These are phyloP conservation scores for Helianthus tuberosus DNA, from an alignment of 129 eudicot species.

Conservation along the genomic window DNA sequence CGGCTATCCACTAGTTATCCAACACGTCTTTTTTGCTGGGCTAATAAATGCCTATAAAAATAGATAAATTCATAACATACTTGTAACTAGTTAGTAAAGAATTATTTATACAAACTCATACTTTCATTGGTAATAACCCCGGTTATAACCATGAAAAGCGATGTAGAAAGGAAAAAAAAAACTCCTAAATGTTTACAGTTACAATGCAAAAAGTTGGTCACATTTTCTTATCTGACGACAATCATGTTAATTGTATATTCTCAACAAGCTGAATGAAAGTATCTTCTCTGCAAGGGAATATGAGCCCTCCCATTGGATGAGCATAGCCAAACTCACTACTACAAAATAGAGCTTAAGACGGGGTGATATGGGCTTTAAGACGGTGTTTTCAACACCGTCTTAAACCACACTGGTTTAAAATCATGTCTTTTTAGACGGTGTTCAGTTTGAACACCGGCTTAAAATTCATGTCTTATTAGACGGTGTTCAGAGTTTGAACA, in stretches of 20 bases:
- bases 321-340: constrained; percentile 24
- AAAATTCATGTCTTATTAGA: too few relatives aligned
- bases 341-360: too few relatives aligned
- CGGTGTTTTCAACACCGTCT: too few relatives aligned
- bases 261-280: constrained; percentile 24
- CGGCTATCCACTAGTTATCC: too few relatives aligned
- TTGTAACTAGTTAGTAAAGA: neutral
- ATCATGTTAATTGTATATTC: neutral
- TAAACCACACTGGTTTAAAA: too few relatives aligned
- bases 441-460: too few relatives aligned
- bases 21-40: too few relatives aligned
- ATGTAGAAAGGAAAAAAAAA: neutral
- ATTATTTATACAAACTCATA: neutral
- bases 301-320: constrained; percentile 39
- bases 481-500: too few relatives aligned
- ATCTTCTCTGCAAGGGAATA: constrained; percentile 35
- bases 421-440: too few relatives aligned
- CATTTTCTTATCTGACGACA: too few relatives aligned
- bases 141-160: neutral
- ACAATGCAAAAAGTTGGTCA: neutral
- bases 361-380: too few relatives aligned
- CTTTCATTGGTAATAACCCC: neutral
- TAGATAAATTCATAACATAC: neutral
- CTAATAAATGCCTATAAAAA: neutral
- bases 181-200: neutral